Evolutionary conservation across 78 protist species (phyloP), one percentile per base, ranked within the genome.

Genomic region (Anaeramoeba ignava): DNA sequence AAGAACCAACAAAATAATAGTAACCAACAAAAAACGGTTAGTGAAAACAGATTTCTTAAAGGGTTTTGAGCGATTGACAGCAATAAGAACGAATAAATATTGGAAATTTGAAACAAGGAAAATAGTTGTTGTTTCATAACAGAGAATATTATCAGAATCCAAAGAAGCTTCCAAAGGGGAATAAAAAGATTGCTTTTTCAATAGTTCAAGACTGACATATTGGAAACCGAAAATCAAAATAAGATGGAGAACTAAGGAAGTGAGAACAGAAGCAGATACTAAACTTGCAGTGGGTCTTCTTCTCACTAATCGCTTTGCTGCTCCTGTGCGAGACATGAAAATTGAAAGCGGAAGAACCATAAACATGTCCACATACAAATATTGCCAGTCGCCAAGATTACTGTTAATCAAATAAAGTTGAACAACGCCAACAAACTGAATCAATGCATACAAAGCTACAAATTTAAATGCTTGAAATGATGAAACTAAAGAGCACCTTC

Each of bases 341-440:
- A 93, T 83, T 0, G 89, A 91, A 38, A 93, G 83, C 17, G 94
- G 93, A 38, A 91, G 79, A 23, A 90, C 89, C 12, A 90, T 38
- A 39, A 88, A 81, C 3, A 91, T 80, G 83, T 91, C 96, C 33
- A 83, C 80, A 41, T 83, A 89, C 3, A 92, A 83, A 40, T 54
- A 89, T 79, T 86, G 84, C 40, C 38, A 85, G 85, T 91, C 91
- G 23, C 73, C 39, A 2, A 86, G 2, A 54, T 73, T n/a, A 2
- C 84, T 33, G 38, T 83, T 37, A 34, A 37, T 85, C 85, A 12
- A 67, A 41, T 92, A 91, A 33, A 95, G 81, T 1, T 90, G 37
- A 2, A 93, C 68, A 3, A 92, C 91, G n/a, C 90, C 27, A 0
- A 82, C 37, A 54, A 93, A 94, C 86, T 96, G 96, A 82, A 91